Base-by-base conservation (phyloP, 202 grass and related monocot genomes). In the Musa balbisiana region DNA sequence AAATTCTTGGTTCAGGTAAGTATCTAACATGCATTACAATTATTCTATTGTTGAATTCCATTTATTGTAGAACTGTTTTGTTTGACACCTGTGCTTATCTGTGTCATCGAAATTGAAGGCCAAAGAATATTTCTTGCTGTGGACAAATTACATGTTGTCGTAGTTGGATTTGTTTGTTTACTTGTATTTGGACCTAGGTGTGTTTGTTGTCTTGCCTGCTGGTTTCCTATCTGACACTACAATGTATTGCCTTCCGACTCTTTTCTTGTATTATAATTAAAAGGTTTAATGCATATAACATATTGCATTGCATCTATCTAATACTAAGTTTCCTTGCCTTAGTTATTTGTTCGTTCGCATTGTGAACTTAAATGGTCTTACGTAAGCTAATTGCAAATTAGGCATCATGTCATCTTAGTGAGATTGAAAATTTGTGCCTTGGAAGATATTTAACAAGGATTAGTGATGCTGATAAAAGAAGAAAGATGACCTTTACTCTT, bases 1-100 rank as follows among this genome's bases (percentile, higher is more conserved):
- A 82, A 77, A 67, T 86, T 76, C 73, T 64, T 94, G 88, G 88
- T 76, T 87, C 78, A 98, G 89, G 95, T 98, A 92, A 83, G 86
- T 85, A 53, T 2, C 56, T 62, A 17, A 59, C 62, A 50, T 75
- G 29, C 56, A 50, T 75, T 62, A n/a, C 58, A 62, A 9, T 16
- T 16, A n/a, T 62, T 60, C n/a, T 20, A 9, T 21, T 60, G 9
- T 20, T 19, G 9, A 17, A 60, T 60, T 19, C 56, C 9, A 8
- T n/a, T 60, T 21, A 60, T 60, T 60, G 13, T n/a, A 60, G 16
- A n/a, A 60, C 2, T 60, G 15, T n/a, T 60, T 16, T 9, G n/a
- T 60, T 6, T 60, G 56, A 60, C 3, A n/a, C 56, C 1, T 60
- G 16, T 60, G 13, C 56, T n/a, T 60, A 19, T 60, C 19, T 19